phyloP scores from a whole-genome alignment of 495 filamentous ascomycete genomes.

The Penicillium pulvis region DNA sequence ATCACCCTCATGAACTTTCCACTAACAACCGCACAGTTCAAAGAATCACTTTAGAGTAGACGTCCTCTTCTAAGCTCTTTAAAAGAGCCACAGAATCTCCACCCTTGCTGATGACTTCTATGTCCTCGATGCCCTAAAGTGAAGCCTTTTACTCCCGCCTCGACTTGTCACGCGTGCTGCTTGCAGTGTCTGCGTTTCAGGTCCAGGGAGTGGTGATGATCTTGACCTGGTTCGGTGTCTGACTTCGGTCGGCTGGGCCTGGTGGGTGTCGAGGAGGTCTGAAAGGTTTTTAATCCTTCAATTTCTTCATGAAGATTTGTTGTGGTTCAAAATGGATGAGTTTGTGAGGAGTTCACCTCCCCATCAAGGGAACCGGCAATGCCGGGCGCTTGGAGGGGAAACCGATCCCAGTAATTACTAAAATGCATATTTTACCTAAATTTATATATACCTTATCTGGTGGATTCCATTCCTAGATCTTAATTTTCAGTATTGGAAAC shows the following conservation, averaged over 20 bases:
- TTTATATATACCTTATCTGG: no score
- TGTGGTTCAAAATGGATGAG: not conserved
- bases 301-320: not conserved
- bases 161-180: slow-evolving; percentile 40
- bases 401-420: no score
- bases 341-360: not conserved
- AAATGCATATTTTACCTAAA: no score
- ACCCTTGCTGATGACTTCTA: slow-evolving; percentile 73
- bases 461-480: no score
- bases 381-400: not conserved
- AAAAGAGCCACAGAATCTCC: slow-evolving; percentile 76
- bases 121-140: slow-evolving; percentile 73
- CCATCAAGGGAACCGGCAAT: not conserved
- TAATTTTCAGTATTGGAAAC: no score
- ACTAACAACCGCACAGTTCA: slow-evolving; percentile 51
- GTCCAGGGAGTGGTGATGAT: slow-evolving; percentile 73
- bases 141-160: slow-evolving; percentile 64
- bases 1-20: slow-evolving; percentile 15
- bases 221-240: slow-evolving; percentile 62
- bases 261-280: slow-evolving; percentile 72
- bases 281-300: slow-evolving; percentile 53
- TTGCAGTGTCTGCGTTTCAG: slow-evolving; percentile 30
- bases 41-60: slow-evolving; percentile 94
- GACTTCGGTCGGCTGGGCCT: slow-evolving; percentile 65
- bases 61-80: slow-evolving; percentile 76